Evolutionary conservation across 1,284 basidiomycete genomes (phyloP), one percentile per base, ranked within the genome.

Genomic region (Ustilago curta): DNA sequence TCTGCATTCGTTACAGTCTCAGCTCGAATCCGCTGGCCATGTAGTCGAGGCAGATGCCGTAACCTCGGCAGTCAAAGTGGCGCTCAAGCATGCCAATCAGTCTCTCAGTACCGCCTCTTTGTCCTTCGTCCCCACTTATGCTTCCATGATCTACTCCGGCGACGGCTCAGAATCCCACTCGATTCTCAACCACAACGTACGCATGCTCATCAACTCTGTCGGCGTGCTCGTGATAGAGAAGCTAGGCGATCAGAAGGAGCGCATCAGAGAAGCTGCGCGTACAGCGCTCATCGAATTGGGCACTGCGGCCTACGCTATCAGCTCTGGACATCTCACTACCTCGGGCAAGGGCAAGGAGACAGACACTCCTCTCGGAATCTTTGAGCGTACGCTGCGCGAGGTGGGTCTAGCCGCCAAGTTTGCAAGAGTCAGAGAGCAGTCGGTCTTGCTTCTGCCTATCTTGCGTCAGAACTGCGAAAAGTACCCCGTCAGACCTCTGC

Each of bases 401-500:
- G 83, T 93, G 91, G 87, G 91, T 90, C 27, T 92, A 90, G 90
- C 90, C 90, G 86, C 91, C 77, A 78, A 88, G 86, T 84, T 79
- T 84, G 59, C 87, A 68, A 77, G 79, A 50, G 54, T 94, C 59
- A 88, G 93, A 58, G 91, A 93, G 83, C 56, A 70, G 48, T 42
- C 73, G 2, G 63, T 80, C 3, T 56, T 57, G 12, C 43, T 80
- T 7, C 55, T 83, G 1, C 70, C 74, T 4, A 51, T 60, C 31
- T 39, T 82, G 19, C 61, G 76, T 1, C 59, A 69, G 56, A 59
- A 66, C 7, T 70, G 71, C 55, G 65, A 73, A 53, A 77, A 70
- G 51, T 92, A 97, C 73, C 93, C 94, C 14, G 88, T 99, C 49
- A 90, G 92, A 54, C 90, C 93, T 2, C 96, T 93, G 85, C 88